Base-by-base conservation (phyloP, 257 asterid genomes). In the Mitragyna speciosa region DNA sequence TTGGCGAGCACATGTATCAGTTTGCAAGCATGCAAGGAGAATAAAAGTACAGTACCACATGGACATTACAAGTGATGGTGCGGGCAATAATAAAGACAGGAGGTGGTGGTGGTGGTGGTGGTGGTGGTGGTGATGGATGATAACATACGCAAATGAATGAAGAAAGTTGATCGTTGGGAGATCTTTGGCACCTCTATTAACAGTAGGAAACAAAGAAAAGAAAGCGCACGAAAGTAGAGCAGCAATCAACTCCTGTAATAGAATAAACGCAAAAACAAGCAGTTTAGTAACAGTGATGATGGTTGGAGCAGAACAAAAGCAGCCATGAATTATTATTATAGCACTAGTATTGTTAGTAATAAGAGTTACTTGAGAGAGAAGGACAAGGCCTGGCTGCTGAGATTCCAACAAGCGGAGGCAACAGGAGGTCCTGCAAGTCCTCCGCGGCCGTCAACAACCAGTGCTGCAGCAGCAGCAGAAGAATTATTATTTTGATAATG, bases 131-230 rank as follows among this genome's bases (percentile, higher is more conserved):
- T 30, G 79, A 59, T 59, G 15, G 16, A 33, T 41, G 79, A 84
- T 59, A 80, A 90, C 98, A 87, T 95, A 95, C 98, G 75, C 91
- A 89, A 93, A 93, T 86, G 93, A 84, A 79, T 66, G 52, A 78
- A 89, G 94, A 78, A 95, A 93, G 96, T 93, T 95, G 93, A 93
- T 90, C 68, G 79, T 76, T 73, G 87, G 97, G 76, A 95, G 98
- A 89, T 83, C 86, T 76, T 88, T 84, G 90, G 91, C 88, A 87
- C 90, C 88, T 90, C 99, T 88, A 82, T 85, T 69, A 81, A 82
- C 80, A 79, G 88, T 72, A 47, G 98, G 98, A 86, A 89, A 95
- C 88, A 95, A 86, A 88, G 96, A 91, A 87, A 95, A 95, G 79
- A 93, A 90, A 76, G 98, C 81, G 88, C 99, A 93, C 51, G 80